Evolutionary conservation across 2,329 filamentous ascomycete genomes (phyloP).

Genomic region (Aureobasidium sp.): DNA sequence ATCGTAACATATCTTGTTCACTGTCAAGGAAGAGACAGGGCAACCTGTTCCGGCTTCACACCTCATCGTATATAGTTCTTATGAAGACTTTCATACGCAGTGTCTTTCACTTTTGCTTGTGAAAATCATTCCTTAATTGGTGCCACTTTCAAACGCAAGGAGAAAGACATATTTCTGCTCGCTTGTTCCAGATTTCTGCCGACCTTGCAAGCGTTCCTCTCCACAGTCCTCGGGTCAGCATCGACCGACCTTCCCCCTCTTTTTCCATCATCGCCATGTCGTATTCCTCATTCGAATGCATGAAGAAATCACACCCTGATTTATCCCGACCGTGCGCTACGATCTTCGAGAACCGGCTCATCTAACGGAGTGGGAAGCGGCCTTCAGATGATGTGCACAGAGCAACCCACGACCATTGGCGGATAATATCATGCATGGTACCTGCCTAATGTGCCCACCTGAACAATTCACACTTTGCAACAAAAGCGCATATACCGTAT

Average conservation of each 20-base stretch:
- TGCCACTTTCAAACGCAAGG: background rate
- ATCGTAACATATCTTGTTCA: background rate
- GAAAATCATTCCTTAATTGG: background rate
- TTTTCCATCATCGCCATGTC: background rate
- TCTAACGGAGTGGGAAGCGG: background rate
- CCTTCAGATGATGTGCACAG: background rate
- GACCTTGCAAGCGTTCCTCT: background rate
- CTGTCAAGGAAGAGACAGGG: background rate
- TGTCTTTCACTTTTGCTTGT: background rate
- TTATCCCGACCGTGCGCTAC: background rate
- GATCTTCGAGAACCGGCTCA: background rate
- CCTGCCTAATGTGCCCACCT: background rate
- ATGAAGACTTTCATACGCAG: background rate
- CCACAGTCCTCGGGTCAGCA: background rate
- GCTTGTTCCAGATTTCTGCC: background rate
- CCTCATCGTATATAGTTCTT: background rate
- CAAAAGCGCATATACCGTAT: background rate
- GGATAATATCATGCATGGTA: slow-evolving; percentile 3
- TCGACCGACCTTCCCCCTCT: background rate
- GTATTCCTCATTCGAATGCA: background rate
- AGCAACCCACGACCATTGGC: background rate
- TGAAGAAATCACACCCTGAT: background rate
- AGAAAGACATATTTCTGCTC: background rate
- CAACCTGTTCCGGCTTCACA: background rate
- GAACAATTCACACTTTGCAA: background rate